Evolutionary conservation across 2,329 filamentous ascomycete species (phyloP), one percentile per base, ranked within the genome.

Genomic region (Nemania sp.): DNA sequence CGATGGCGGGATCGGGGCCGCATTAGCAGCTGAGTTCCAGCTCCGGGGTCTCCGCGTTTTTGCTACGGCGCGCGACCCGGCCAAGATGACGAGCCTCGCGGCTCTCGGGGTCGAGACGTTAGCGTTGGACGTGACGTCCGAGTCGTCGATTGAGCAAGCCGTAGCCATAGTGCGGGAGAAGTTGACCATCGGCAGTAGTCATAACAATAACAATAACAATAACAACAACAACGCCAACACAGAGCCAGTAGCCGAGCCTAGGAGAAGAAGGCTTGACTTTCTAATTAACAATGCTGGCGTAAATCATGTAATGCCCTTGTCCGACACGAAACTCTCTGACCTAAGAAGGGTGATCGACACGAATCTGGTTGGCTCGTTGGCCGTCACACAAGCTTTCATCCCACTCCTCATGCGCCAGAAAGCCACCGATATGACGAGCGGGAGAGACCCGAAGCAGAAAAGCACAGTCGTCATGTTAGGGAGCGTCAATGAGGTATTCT

Each of bases 341-440:
- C 45, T 72, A 7, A 63, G 70, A 8, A 62, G 38, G 32, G 71
- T 77, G 5, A 52, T 77, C 54, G 64, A 77, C 10, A 72, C 72
- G 4, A 80, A 80, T 64, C 56, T 79, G 24, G 67, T 77, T 1
- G 77, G 73, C 32, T 72, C 73, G 1, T 63, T 79, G 10, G 75
- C 75, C 22, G 76, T 79, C 7, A 79, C 77, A 8, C 77, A 79
- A 24, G 74, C 74, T 2, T 75, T 79, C 58, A 67, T 79, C 26
- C 78, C 78, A 5, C 73, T 78, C 7, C 71, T 80, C 6, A 69
- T 77, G n/a, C 65, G 59, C 5, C 59, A 32, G 29, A 32, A 24
- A 13, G 27, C 18, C n/a, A 10, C 45, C 13, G 18, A 18, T 32
- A 15, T 38, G 18, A 22, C 22, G 72, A 5, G 22, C 53, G 13